Conservation (phyloP, 1,284 basidiomycete genomes). For the Puccinia hordei region DNA sequence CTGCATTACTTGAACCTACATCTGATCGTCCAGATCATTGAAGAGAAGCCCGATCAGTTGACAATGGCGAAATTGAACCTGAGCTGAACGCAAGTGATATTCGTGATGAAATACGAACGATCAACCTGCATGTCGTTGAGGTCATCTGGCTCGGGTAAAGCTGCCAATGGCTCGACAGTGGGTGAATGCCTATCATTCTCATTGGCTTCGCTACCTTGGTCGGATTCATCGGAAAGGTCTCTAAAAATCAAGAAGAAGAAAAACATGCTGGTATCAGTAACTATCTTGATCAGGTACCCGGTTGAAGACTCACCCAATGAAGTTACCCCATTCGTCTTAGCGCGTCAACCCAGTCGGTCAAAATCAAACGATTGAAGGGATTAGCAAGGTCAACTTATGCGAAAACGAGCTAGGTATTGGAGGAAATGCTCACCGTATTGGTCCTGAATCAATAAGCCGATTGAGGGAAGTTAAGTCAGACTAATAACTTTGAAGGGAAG, state of each 20-base stretch:
- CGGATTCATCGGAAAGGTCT: slow-evolving; percentile 48
- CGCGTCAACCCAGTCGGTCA: not conserved
- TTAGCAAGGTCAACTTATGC: slow-evolving; percentile 6
- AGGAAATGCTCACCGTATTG: slow-evolving; percentile 42
- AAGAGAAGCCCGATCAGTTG: not conserved
- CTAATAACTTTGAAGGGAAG: slow-evolving; percentile 10
- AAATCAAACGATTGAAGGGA: not conserved
- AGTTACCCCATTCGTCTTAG: slow-evolving; percentile 51
- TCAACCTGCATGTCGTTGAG: slow-evolving; percentile 45
- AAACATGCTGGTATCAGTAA: not conserved
- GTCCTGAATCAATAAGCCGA: slow-evolving; percentile 27
- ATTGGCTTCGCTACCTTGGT: slow-evolving; percentile 28
- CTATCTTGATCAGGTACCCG: not conserved
- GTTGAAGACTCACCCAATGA: slow-evolving; percentile 27
- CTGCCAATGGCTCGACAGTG: slow-evolving; percentile 25
- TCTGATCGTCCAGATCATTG: slow-evolving; percentile 49
- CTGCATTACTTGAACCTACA: slow-evolving; percentile 57
- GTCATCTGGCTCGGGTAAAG: slow-evolving; percentile 46
- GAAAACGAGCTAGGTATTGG: not conserved
- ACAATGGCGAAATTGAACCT: not conserved
- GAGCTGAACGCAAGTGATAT: not conserved
- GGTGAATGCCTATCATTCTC: slow-evolving; percentile 26
- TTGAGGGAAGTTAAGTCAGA: slow-evolving; percentile 12
- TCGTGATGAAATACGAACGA: slow-evolving; percentile 25
- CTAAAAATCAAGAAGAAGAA: slow-evolving; percentile 20